A percentile compares a stretch with the other conserved stretches of the same genome.
Conservation (phyloP, 2,329 filamentous ascomycete genomes). For the Aureobasidium musti region DNA sequence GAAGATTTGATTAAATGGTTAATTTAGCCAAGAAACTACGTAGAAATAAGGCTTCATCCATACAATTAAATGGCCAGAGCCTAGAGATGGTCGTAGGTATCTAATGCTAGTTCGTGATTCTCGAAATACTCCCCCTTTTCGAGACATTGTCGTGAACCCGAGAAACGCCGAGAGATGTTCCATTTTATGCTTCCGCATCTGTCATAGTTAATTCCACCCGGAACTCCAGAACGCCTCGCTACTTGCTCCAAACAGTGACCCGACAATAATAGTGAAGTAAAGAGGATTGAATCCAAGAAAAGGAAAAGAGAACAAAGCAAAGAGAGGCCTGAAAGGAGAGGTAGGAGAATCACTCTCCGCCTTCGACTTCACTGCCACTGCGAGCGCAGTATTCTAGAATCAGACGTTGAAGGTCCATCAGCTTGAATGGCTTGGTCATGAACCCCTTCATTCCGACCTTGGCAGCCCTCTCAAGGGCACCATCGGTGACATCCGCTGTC, state of each 20-base stretch:
- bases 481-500: constrained; percentile 67
- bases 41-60: neutral
- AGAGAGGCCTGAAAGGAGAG: neutral
- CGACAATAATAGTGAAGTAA: constrained; percentile 4
- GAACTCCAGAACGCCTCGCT: constrained; percentile 21
- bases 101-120: constrained; percentile 7
- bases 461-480: constrained; percentile 61
- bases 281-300: neutral
- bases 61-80: neutral
- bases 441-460: constrained; percentile 67
- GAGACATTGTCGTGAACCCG: neutral
- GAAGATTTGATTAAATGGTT: neutral
- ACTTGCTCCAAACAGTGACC: constrained; percentile 1
- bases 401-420: constrained; percentile 62
- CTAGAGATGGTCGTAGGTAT: constrained; percentile 1
- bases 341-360: neutral
- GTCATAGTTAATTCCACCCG: neutral
- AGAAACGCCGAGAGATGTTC: neutral
- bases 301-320: constrained; percentile 1
- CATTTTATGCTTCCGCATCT: neutral
- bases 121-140: neutral
- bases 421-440: constrained; percentile 68
- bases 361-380: constrained; percentile 24
- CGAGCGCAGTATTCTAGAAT: constrained; percentile 54
- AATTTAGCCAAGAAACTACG: neutral